Evolutionary conservation across 1,284 basidiomycete species (phyloP), one percentile per base, ranked within the genome.

Genomic region (Heterobasidion parviporum): DNA sequence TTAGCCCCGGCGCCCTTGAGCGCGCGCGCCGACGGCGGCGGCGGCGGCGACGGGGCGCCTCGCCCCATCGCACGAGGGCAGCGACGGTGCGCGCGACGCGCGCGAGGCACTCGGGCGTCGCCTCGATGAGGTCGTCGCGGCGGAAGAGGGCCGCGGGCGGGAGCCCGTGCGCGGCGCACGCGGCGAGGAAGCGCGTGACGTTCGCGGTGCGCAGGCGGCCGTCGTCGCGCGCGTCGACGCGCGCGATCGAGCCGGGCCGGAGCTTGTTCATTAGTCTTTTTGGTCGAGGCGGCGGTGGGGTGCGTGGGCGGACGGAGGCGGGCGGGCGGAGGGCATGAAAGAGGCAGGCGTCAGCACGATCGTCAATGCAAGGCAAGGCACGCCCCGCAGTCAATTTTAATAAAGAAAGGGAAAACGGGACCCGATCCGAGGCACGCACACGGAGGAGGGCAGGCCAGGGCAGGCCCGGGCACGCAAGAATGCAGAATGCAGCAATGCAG

Each of bases 211-310:
- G 80, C 60, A 76, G 72, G 58, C 83, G 73, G 7, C 83, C 82
- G 63, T 89, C 83, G 63, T 88, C 85, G n/a, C 81, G 76, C 52
- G 75, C 67, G 65, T 89, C 85, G 48, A 87, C 77, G 50, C 81
- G 80, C 45, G 81, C 70, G 58, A 89, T 77, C 46, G 77, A 77
- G 44, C 75, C 78, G 7, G 82, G 80, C 52, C 80, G 75, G 53
- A 88, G 75, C 67, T 85, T 87, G 73, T 90, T 91, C 73, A 89
- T 76, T 56, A 89, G 73, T 62, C 88, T 91, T 10, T 43, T 43
- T n/a, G n/a, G n/a, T n/a, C n/a, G n/a, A n/a, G n/a, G n/a, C n/a
- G n/a, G n/a, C n/a, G n/a, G n/a, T n/a, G n/a, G n/a, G n/a, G n/a
- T n/a, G n/a, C n/a, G n/a, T n/a, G n/a, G n/a, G 12, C 16, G 12